Percentiles rank a stretch among this genome's conserved stretches.
Evolutionary conservation across 352 stramenopile genomes (phyloP).

Genomic region (Phytophthora meadii): DNA sequence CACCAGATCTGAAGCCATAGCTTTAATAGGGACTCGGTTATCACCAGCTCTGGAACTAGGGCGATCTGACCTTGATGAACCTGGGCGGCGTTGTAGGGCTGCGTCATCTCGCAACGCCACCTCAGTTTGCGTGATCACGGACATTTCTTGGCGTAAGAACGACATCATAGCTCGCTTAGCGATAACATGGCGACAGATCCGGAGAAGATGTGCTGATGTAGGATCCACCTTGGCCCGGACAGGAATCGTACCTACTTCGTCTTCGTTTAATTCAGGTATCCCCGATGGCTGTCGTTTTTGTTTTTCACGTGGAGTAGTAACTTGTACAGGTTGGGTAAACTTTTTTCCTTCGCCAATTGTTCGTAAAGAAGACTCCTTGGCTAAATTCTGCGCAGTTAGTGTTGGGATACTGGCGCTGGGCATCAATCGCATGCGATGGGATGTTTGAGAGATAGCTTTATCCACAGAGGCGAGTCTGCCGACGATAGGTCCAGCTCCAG

Average conservation of each 20-base stretch:
- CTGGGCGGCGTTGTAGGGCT: conserved; percentile 42
- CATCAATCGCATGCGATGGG: conserved; percentile 61
- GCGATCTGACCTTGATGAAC: conserved; percentile 16
- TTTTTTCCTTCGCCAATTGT: conserved; percentile 44
- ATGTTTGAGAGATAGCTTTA: conserved; percentile 69
- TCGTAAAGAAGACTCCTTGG: conserved; percentile 48
- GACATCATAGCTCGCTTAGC: conserved; percentile 72
- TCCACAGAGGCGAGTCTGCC: conserved; percentile 63
- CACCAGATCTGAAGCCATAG: conserved; percentile 50
- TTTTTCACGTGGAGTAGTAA: conserved; percentile 15
- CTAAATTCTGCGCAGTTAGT: conserved; percentile 12
- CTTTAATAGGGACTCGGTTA: conserved; percentile 48
- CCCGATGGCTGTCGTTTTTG: conserved; percentile 13
- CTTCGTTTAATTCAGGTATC: conserved; percentile 23
- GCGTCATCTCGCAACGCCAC: conserved; percentile 52
- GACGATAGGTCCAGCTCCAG: conserved; percentile 28
- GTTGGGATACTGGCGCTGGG: conserved; percentile 38
- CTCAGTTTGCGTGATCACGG: conserved; percentile 68
- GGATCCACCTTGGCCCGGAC: conserved; percentile 50
- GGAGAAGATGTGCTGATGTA: conserved; percentile 64
- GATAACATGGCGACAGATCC: conserved; percentile 79
- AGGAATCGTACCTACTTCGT: conserved; percentile 18
- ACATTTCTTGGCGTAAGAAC: conserved; percentile 67
- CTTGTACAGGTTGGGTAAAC: conserved; percentile 2
- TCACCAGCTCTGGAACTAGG: conserved; percentile 12